Evolutionary conservation across 1,284 basidiomycete genomes (phyloP), one percentile per base, ranked within the genome.

Genomic region (Thelephora terrestris): DNA sequence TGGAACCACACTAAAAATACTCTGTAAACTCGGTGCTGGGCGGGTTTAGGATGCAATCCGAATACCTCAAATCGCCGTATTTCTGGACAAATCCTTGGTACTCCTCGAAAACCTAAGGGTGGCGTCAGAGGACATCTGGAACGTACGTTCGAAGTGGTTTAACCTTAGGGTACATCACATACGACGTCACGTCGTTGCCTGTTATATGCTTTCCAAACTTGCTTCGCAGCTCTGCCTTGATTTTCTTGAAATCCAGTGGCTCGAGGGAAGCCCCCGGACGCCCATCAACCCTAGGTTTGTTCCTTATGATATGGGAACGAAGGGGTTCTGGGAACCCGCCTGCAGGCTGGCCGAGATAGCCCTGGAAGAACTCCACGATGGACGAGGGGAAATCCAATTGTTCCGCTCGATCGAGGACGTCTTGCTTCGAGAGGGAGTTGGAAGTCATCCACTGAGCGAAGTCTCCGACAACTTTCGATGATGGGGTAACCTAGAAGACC

Each of bases 381-480:
- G 91, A 93, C 10, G 90, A 91, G 12, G 96, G 96, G 85, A 99
- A 97, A 71, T 99, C 96, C 57, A 99, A 83, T 53, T 82, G 79
- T 49, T 88, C 85, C 45, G 94, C 96, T 47, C 85, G 80, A 27
- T 85, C 81, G 52, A 93, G 64, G 40, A 99, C 92, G 54, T 97
- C 88, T 61, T 88, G 71, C 67, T 91, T 90, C 48, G 81, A 78
- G 50, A 98, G 75, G 57, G 84, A 82, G 74, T 99, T 98, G 55
- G 91, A 91, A 35, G 93, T 94, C 92, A 99, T 94, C 85, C 92
- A 97, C 67, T 95, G 91, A 24, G 96, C 96, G 68, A 99, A 95
- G 74, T 99, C 96, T 43, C 96, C 96, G 48, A 99, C 95, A 46
- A 97, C 92, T 75, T 99, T 98, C 51, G 96, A 99, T 18, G 96